phyloP scores from a whole-genome alignment of 2,329 filamentous ascomycete species.

The Endoconidiophora polonica region DNA sequence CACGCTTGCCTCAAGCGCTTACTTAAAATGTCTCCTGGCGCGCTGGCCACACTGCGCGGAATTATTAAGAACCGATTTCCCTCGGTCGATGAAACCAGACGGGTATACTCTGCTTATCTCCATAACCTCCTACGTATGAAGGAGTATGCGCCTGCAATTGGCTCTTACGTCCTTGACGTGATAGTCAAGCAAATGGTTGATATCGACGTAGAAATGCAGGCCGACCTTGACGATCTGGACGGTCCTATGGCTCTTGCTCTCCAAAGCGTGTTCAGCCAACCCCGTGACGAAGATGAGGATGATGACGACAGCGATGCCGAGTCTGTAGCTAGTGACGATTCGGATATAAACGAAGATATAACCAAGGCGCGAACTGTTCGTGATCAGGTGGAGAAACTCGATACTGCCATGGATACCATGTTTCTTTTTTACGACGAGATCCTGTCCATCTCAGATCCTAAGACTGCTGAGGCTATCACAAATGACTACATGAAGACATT shows the following conservation, averaged over 20 bases:
- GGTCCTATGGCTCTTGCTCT: slow-evolving; percentile 69
- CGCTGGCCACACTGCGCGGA: slow-evolving; percentile 50
- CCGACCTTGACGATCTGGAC: slow-evolving; percentile 82
- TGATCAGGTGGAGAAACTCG: slow-evolving; percentile 77
- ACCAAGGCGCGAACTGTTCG: slow-evolving; percentile 55
- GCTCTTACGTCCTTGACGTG: slow-evolving; percentile 63
- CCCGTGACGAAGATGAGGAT: slow-evolving; percentile 30
- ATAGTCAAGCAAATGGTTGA: slow-evolving; percentile 79
- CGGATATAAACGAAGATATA: slow-evolving; percentile 38
- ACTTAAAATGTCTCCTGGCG: slow-evolving; percentile 65
- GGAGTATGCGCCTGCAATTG: slow-evolving; percentile 60
- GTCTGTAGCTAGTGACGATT: slow-evolving; percentile 53
- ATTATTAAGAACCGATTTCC: slow-evolving; percentile 57
- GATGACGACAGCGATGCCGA: slow-evolving; percentile 53
- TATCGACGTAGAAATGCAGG: slow-evolving; percentile 88
- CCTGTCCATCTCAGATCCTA: slow-evolving; percentile 50
- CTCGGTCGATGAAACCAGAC: slow-evolving; percentile 57
- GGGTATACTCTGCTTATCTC: slow-evolving; percentile 74
- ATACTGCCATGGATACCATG: slow-evolving; percentile 72
- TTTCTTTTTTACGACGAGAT: slow-evolving; percentile 67
- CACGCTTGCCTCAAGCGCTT: slow-evolving; percentile 64
- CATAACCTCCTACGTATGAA: slow-evolving; percentile 66
- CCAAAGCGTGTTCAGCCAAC: slow-evolving; percentile 10
- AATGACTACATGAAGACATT: slow-evolving; percentile 54
- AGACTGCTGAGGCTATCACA: slow-evolving; percentile 32